Evolutionary conservation across 1,284 basidiomycete species (phyloP).

Genomic region (Malassezia vespertilionis): DNA sequence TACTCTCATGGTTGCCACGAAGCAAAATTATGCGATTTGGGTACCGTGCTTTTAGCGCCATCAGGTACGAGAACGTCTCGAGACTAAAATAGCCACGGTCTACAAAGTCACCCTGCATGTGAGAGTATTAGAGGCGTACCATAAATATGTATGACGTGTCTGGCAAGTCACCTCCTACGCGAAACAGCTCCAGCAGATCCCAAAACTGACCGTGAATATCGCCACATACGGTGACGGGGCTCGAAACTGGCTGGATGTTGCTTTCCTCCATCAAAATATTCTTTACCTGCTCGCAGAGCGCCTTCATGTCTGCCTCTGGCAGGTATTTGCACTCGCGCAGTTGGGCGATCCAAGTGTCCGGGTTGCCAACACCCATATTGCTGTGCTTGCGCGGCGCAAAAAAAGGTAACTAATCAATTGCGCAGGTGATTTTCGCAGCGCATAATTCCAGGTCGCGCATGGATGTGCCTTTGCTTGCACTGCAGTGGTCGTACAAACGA

Average conservation of each 20-base stretch:
- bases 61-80: conserved; percentile 81
- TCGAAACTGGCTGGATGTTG: conserved; percentile 84
- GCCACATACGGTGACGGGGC: conserved; percentile 82
- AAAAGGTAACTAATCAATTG: too few species aligned
- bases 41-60: conserved; percentile 84
- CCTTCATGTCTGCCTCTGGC: conserved; percentile 81
- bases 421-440: too few species aligned
- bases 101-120: conserved; percentile 79
- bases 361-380: conserved; percentile 23
- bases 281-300: conserved; percentile 73
- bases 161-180: conserved; percentile 76
- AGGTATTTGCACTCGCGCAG: conserved; percentile 74
- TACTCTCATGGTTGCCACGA: conserved; percentile 85
- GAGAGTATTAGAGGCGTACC: conserved; percentile 52
- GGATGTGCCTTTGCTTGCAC: too few species aligned
- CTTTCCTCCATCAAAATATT: conserved; percentile 81
- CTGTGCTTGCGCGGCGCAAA: background rate
- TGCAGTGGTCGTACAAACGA: too few species aligned
- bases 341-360: conserved; percentile 50
- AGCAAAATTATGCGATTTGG: conserved; percentile 82
- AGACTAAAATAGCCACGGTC: conserved; percentile 91
- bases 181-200: conserved; percentile 79
- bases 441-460: too few species aligned
- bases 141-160: conserved; percentile 94
- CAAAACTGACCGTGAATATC: conserved; percentile 94